These are phyloP conservation scores for Malassezia dermatis DNA, from an alignment of 1,284 basidiomycete genomes.

Conservation along the genomic window DNA sequence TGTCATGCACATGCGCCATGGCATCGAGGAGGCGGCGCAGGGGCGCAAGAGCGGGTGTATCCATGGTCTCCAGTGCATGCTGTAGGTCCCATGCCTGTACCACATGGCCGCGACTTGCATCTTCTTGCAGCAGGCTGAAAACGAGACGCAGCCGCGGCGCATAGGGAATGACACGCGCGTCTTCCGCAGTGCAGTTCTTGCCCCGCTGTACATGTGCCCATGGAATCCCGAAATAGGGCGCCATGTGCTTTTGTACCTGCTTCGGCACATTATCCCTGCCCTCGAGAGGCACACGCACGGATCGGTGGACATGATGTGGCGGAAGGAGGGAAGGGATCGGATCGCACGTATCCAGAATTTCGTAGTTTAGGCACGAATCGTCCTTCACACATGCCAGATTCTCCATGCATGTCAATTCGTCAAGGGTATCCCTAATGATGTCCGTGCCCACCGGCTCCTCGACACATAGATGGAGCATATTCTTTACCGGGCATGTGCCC, in stretches of 20 bases:
- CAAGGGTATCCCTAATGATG: background rate
- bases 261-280: background rate
- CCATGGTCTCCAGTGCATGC: background rate
- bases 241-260: background rate
- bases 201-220: background rate
- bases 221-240: background rate
- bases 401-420: background rate
- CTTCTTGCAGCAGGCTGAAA: conserved; percentile 41
- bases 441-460: background rate
- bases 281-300: background rate
- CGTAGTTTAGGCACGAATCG: background rate
- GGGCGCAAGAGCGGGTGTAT: conserved; percentile 5
- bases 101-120: conserved; percentile 17
- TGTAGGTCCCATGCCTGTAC: conserved; percentile 8
- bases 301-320: background rate
- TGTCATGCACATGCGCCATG: conserved; percentile 61
- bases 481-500: conserved; percentile 19
- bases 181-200: background rate
- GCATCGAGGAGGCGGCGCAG: conserved; percentile 16
- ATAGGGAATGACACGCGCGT: conserved; percentile 32
- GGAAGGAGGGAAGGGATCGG: background rate
- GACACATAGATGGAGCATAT: background rate
- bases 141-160: conserved; percentile 33
- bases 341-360: background rate
- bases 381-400: background rate